Evolutionary conservation across 306 rosid species (phyloP).

Genomic region (Cucurbita pepo): DNA sequence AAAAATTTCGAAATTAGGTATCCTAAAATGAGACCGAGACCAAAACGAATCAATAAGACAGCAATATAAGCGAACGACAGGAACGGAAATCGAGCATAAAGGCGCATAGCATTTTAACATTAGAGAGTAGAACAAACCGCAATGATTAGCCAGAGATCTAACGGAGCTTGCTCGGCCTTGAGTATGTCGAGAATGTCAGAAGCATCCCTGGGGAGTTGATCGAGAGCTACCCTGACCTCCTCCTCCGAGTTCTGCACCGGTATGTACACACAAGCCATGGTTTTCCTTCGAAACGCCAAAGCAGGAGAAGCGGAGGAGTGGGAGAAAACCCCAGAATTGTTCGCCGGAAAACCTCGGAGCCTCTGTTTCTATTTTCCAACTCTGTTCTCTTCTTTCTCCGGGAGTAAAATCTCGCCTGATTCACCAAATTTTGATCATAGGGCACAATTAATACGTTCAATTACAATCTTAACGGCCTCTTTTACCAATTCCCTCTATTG

Average conservation of each 20-base stretch:
- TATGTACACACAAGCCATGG: slow-evolving; percentile 79
- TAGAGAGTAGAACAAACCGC: slow-evolving; percentile 37
- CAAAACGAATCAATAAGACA: background rate
- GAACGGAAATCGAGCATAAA: background rate
- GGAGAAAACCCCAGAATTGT: background rate
- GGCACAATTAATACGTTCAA: no score
- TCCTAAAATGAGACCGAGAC: background rate
- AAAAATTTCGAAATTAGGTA: background rate
- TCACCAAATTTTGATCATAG: no score
- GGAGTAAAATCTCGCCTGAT: background rate
- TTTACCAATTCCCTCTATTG: no score
- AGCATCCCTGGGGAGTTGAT: slow-evolving; percentile 90
- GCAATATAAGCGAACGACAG: background rate
- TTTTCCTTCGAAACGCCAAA: background rate
- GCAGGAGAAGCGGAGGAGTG: background rate
- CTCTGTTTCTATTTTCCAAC: background rate
- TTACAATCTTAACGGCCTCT: no score
- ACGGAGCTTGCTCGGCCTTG: slow-evolving; percentile 97
- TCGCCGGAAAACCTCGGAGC: slow-evolving; percentile 25
- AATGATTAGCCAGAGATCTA: slow-evolving; percentile 95
- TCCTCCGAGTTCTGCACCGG: slow-evolving; percentile 99
- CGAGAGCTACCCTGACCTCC: slow-evolving; percentile 90
- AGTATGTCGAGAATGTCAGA: slow-evolving; percentile 90
- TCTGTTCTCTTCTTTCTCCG: background rate
- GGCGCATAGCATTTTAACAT: background rate